phyloP scores from a whole-genome alignment of 2,329 filamentous ascomycete genomes.

The Dryadomyces quercivorus region DNA sequence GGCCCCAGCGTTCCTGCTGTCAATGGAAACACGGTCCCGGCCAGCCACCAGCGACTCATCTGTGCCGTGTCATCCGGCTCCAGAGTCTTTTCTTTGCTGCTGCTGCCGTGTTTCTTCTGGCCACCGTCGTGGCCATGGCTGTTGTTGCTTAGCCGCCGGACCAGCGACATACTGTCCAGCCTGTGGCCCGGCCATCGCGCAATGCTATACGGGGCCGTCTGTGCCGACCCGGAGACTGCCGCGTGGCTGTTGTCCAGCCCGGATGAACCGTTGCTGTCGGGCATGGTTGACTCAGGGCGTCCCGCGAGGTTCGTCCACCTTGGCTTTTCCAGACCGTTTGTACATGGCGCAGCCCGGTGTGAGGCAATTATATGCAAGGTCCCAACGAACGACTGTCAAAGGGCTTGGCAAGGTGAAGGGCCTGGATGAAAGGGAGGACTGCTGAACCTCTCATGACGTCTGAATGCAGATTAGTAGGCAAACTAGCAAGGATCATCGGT shows the following conservation, averaged over 20 bases:
- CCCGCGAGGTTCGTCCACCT: no score
- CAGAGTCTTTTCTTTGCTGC: neutral
- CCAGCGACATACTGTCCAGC: neutral
- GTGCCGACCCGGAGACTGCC: neutral
- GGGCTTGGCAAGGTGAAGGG: no score
- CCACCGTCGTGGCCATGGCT: neutral
- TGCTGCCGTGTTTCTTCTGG: neutral
- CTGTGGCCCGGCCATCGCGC: neutral
- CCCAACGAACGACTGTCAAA: no score
- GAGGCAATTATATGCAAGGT: no score
- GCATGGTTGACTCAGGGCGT: no score
- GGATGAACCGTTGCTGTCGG: no score
- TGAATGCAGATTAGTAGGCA: no score
- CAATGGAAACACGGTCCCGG: constrained; percentile 58
- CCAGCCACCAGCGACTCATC: constrained; percentile 50
- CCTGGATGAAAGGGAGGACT: no score
- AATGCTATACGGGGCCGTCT: neutral
- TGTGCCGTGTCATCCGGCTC: neutral
- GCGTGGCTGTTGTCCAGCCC: neutral
- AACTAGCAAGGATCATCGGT: no score
- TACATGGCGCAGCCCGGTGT: no score
- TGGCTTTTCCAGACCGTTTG: no score
- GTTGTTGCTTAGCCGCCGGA: neutral
- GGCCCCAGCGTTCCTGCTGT: constrained; percentile 76
- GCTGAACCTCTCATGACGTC: no score